Evolutionary conservation across 139 green algal species (phyloP), one percentile per base, ranked within the genome.

Genomic region (Chlorella sp.): DNA sequence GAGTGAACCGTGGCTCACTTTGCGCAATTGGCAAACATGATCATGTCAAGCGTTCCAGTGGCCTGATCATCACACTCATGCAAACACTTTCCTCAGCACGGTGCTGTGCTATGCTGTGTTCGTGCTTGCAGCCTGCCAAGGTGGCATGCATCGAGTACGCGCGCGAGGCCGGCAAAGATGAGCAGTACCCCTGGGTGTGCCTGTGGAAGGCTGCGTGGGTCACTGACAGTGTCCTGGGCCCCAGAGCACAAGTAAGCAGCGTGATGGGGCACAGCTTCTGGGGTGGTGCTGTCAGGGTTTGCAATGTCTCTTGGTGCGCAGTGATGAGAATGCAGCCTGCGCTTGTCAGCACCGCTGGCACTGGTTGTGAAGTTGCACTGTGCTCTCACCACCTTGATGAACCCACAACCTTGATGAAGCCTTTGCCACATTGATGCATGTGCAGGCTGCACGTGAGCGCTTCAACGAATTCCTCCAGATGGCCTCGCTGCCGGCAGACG

Each of bases 91-190:
- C n/a, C n/a, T n/a, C n/a, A n/a, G n/a, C n/a, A n/a, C n/a, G n/a
- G n/a, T n/a, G n/a, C n/a, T n/a, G n/a, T n/a, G n/a, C n/a, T n/a
- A n/a, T 75, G 70, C 4, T 20, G 27, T n/a, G n/a, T n/a, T n/a
- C n/a, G n/a, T n/a, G n/a, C n/a, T 0, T 42, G 62, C 74, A 88
- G 77, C 74, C 83, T 2, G 31, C 65, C 32, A 76, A 75, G 32
- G 33, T 79, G 27, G 32, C 75, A 22, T 88, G 83, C 78, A 71
- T 85, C 4, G 83, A 88, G 71, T 88, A 86, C 62, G 79, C 83
- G 0, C 62, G 64, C 1, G 76, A 86, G 31, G 31, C 83, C 1
- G 50, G 55, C 59, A 76, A 80, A 34, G 83, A 83, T n/a, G 76
- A 81, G 68, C 50, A 67, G 23, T 82, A 86, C 68, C 61, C 77